phyloP scores from a whole-genome alignment of 148 eudicot species.

The Chenopodium album region DNA sequence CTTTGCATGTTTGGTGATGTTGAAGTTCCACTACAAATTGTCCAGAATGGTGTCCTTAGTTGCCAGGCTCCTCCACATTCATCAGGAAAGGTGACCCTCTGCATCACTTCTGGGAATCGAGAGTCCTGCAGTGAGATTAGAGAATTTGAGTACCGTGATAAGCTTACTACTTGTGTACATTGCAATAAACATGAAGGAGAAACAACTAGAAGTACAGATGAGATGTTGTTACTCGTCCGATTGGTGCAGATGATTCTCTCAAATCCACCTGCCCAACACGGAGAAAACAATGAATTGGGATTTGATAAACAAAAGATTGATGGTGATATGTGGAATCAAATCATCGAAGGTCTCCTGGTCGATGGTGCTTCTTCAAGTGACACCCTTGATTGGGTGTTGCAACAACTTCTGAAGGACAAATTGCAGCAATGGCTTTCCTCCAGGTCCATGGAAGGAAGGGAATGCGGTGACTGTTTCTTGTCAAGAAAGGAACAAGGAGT shows the following conservation, averaged over 20 bases:
- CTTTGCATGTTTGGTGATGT: constrained; percentile 84
- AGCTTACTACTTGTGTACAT: constrained; percentile 29
- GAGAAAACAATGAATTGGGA: constrained; percentile 37
- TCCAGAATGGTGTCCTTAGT: constrained; percentile 79
- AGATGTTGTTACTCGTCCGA: constrained; percentile 66
- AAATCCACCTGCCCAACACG: constrained; percentile 35
- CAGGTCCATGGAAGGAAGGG: constrained; percentile 26
- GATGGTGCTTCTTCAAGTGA: constrained; percentile 51
- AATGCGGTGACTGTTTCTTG: constrained; percentile 40
- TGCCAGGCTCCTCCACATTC: constrained; percentile 75
- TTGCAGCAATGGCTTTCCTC: constrained; percentile 73
- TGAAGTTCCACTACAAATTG: constrained; percentile 74
- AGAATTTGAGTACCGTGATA: constrained; percentile 79
- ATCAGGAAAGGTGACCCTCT: constrained; percentile 72
- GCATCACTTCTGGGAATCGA: constrained; percentile 72
- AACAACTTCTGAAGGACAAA: constrained; percentile 81
- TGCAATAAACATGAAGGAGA: constrained; percentile 44
- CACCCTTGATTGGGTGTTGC: constrained; percentile 75
- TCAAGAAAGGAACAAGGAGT: constrained; percentile 92
- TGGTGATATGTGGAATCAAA: constrained; percentile 62
- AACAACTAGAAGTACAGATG: constrained; percentile 54
- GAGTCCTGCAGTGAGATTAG: constrained; percentile 86
- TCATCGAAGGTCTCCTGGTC: constrained; percentile 55
- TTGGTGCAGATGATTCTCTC: constrained; percentile 70
- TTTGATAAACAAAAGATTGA: constrained; percentile 37